Conservation (phyloP, 306 rosid genomes). For the Potentilla sterilis region DNA sequence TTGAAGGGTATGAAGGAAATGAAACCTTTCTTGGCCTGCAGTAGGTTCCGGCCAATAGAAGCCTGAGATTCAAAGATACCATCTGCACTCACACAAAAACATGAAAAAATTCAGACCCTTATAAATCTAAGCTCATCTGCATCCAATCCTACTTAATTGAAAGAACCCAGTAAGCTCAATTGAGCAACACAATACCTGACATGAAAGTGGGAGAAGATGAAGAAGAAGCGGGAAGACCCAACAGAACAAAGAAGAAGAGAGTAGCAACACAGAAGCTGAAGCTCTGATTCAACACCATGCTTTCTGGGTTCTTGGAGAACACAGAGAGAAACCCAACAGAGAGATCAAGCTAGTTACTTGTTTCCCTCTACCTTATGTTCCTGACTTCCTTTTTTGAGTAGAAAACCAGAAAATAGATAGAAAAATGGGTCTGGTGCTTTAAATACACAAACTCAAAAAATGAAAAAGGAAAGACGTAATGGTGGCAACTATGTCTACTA, state of each 20-base stretch:
- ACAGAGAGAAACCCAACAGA: background rate
- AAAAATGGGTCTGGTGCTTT: background rate
- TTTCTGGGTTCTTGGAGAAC: slow-evolving; percentile 10
- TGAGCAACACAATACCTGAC: slow-evolving; percentile 42
- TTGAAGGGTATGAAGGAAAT: slow-evolving; percentile 4
- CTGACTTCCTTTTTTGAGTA: background rate
- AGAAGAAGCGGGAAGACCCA: slow-evolving; percentile 43
- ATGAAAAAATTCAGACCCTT: background rate
- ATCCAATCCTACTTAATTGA: background rate
- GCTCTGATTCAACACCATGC: slow-evolving; percentile 45
- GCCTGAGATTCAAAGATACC: slow-evolving; percentile 40
- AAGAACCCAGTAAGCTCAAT: background rate
- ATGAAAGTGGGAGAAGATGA: slow-evolving; percentile 53
- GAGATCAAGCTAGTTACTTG: slow-evolving; percentile 2
- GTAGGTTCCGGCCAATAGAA: slow-evolving; percentile 62
- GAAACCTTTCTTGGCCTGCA: slow-evolving; percentile 76
- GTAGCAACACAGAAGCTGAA: slow-evolving; percentile 31
- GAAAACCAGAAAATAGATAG: background rate
- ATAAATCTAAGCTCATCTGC: background rate
- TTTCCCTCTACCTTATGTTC: background rate
- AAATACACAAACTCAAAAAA: background rate
- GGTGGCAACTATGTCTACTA: background rate
- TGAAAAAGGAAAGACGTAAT: background rate
- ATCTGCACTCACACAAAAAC: slow-evolving; percentile 45
- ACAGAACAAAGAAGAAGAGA: slow-evolving; percentile 36